These are phyloP conservation scores for Westerdykella ornata DNA, from an alignment of 2,329 filamentous ascomycete species.

Conservation along the genomic window DNA sequence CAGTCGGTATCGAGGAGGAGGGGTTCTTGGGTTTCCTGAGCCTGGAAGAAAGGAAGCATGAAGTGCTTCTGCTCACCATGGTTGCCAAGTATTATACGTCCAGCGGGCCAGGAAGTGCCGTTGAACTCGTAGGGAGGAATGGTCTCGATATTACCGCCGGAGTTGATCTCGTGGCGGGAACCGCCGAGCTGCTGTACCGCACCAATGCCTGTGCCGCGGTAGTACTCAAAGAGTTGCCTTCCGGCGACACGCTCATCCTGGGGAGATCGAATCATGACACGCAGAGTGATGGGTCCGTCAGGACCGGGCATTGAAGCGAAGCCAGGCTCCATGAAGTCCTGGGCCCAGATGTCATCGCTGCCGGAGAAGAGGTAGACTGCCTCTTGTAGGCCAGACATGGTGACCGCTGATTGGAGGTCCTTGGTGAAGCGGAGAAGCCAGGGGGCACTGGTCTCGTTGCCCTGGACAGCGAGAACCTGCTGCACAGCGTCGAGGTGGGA, in stretches of 20 bases:
- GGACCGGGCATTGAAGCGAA: slow-evolving; percentile 39
- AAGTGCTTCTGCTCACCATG: slow-evolving; percentile 8
- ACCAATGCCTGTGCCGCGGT: slow-evolving; percentile 26
- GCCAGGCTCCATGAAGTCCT: slow-evolving; percentile 38
- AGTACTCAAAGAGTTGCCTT: slow-evolving; percentile 28
- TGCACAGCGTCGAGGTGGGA: slow-evolving; percentile 32
- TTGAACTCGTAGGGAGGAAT: slow-evolving; percentile 31
- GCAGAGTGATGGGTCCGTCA: slow-evolving; percentile 26
- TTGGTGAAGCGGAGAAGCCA: slow-evolving; percentile 13
- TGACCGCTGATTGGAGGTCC: slow-evolving; percentile 9
- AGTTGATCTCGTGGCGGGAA: slow-evolving; percentile 16
- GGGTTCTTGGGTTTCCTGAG: slow-evolving; percentile 34
- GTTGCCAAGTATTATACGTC: slow-evolving; percentile 17
- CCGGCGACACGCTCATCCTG: slow-evolving; percentile 26
- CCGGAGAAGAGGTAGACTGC: slow-evolving; percentile 18
- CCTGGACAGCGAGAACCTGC: slow-evolving; percentile 19
- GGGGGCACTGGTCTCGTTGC: slow-evolving; percentile 5
- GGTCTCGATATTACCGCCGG: slow-evolving; percentile 35
- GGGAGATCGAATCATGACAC: slow-evolving; percentile 25
- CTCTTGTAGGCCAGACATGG: slow-evolving; percentile 6
- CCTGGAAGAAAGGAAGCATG: slow-evolving; percentile 26
- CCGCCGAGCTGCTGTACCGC: slow-evolving; percentile 24
- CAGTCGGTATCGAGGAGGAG: slow-evolving; percentile 32
- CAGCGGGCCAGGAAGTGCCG: slow-evolving; percentile 12
- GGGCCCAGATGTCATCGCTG: slow-evolving; percentile 34